Evolutionary conservation across 306 rosid species (phyloP).

Genomic region (Gastrolobium villosum): DNA sequence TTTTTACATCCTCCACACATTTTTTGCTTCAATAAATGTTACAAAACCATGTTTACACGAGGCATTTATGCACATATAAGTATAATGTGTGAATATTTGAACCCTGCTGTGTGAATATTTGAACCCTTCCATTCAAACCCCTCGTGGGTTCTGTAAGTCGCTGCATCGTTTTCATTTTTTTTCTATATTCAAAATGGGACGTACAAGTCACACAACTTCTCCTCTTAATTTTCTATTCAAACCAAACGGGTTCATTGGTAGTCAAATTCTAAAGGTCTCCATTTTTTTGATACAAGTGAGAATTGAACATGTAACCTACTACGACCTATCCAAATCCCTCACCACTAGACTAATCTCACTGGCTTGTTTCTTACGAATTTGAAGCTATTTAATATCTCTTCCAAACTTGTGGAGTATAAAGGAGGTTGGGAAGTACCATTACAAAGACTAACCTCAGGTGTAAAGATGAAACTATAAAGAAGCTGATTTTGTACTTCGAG

Average conservation of each 20-base stretch:
- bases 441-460: conserved; percentile 9
- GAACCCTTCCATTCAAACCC: conserved; percentile 53
- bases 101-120: conserved; percentile 40
- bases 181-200: conserved; percentile 37
- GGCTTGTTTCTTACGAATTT: conserved; percentile 2
- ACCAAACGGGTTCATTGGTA: conserved; percentile 8
- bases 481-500: conserved; percentile 4
- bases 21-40: not conserved
- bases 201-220: conserved; percentile 23
- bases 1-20: not conserved
- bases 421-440: not conserved
- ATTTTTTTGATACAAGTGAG: not conserved
- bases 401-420: conserved; percentile 36
- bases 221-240: conserved; percentile 46
- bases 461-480: conserved; percentile 2
- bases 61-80: not conserved
- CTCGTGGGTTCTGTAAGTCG: conserved; percentile 44
- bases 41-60: not conserved
- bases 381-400: conserved; percentile 38
- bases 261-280: conserved; percentile 27
- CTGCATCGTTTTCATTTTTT: not conserved
- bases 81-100: conserved; percentile 20
- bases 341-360: too few relatives aligned
- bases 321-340: too few relatives aligned
- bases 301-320: too few relatives aligned